phyloP scores from a whole-genome alignment of 2,329 filamentous ascomycete species.

The Periconia macrospinosa region DNA sequence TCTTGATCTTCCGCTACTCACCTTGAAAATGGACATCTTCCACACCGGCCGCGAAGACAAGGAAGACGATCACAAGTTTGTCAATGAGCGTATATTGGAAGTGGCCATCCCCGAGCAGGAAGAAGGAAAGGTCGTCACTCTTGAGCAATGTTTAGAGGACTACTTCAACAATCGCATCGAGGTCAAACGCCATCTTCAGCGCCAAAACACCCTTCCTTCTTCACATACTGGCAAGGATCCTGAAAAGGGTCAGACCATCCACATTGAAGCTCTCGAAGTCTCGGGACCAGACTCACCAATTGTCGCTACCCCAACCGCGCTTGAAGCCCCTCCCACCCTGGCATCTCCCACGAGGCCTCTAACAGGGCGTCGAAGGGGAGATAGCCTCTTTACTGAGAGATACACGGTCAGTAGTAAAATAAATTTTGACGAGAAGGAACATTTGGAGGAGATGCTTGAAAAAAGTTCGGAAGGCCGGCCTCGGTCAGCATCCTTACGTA shows the following conservation, averaged over 20 bases:
- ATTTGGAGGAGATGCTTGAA: conserved; percentile 42
- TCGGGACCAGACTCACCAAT: conserved; percentile 35
- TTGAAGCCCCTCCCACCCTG: conserved; percentile 21
- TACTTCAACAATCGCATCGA: conserved; percentile 96
- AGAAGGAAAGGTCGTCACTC: conserved; percentile 69
- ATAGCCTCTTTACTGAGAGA: conserved; percentile 55
- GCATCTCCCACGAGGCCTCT: conserved; percentile 23
- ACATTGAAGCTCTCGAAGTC: conserved; percentile 50
- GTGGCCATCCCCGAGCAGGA: conserved; percentile 79
- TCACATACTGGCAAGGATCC: conserved; percentile 38
- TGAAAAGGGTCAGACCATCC: conserved; percentile 42
- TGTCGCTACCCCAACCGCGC: conserved; percentile 34
- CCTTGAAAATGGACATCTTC: conserved; percentile 91
- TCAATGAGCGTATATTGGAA: conserved; percentile 88
- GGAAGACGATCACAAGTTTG: conserved; percentile 88
- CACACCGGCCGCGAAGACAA: conserved; percentile 84
- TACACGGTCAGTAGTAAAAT: conserved; percentile 38
- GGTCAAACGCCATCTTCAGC: conserved; percentile 74
- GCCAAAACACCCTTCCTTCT: conserved; percentile 61
- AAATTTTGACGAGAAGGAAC: conserved; percentile 53
- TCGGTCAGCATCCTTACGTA: conserved; percentile 54
- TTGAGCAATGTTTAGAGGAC: conserved; percentile 89
- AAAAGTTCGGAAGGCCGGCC: conserved; percentile 35
- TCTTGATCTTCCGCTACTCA: conserved; percentile 82
- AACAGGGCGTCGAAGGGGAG: conserved; percentile 45